A percentile compares a stretch with the other conserved stretches of the same genome.
Conservation (phyloP, 2,329 filamentous ascomycete genomes). For the Aspergillus chevalieri region DNA sequence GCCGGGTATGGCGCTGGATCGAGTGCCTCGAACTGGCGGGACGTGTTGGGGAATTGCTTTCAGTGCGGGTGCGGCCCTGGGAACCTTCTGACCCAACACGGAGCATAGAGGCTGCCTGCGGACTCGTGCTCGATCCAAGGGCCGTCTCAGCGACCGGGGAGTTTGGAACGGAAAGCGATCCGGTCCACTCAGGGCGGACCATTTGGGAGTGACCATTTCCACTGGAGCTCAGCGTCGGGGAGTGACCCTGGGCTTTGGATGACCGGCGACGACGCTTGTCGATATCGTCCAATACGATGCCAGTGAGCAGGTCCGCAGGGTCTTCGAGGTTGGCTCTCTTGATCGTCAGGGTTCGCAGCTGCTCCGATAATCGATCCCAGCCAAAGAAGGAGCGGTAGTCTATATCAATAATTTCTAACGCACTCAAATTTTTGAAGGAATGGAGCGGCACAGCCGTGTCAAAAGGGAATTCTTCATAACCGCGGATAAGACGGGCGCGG, state of each 20-base stretch:
- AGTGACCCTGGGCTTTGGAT: constrained; percentile 69
- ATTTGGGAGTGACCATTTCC: constrained; percentile 53
- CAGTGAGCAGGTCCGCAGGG: constrained; percentile 78
- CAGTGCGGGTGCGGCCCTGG: constrained; percentile 42
- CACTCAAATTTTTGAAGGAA: constrained; percentile 93
- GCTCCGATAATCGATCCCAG: constrained; percentile 90
- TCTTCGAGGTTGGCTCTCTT: constrained; percentile 86
- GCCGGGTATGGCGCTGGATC: constrained; percentile 57
- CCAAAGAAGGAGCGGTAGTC: constrained; percentile 97
- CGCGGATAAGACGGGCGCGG: constrained; percentile 79
- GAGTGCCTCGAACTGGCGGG: constrained; percentile 69
- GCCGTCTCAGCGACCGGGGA: constrained; percentile 50
- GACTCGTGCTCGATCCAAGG: constrained; percentile 45
- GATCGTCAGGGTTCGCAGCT: constrained; percentile 80
- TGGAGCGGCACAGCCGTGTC: constrained; percentile 95
- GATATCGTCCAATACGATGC: constrained; percentile 94
- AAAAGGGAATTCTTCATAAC: constrained; percentile 96
- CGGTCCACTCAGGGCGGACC: constrained; percentile 59
- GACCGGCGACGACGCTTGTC: constrained; percentile 84
- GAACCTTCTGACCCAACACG: constrained; percentile 53
- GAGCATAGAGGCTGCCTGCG: constrained; percentile 43
- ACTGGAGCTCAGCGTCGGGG: constrained; percentile 66
- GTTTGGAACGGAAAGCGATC: constrained; percentile 63
- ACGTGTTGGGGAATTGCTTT: constrained; percentile 76
- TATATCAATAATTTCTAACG: constrained; percentile 87